Evolutionary conservation across 768 basidiomycete species (phyloP).

Genomic region (Mycena chlorophos): DNA sequence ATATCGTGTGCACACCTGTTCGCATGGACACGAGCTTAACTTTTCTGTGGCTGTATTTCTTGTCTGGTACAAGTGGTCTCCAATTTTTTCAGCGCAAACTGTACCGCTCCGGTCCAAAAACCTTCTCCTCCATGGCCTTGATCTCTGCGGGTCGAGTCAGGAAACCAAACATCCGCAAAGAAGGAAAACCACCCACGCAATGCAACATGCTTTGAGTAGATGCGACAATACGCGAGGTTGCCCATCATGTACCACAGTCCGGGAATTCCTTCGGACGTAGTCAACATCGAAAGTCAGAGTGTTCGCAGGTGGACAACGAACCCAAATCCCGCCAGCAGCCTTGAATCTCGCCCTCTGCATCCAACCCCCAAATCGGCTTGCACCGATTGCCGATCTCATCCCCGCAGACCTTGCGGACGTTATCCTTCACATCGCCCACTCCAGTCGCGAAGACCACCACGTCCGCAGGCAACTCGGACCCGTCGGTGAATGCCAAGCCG

Average conservation of each 20-base stretch:
- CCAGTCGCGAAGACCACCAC: constrained; percentile 64
- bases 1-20: no score
- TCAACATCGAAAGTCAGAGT: not conserved
- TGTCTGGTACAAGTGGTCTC: no score
- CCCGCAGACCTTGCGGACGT: constrained; percentile 47
- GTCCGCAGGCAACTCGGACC: constrained; percentile 48
- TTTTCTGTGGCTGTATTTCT: no score
- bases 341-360: constrained; percentile 62
- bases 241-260: constrained; percentile 65
- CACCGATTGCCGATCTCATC: constrained; percentile 45
- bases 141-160: no score
- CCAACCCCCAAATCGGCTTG: constrained; percentile 63
- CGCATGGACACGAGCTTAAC: no score
- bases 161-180: not conserved
- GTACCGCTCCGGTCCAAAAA: no score
- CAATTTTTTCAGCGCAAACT: no score
- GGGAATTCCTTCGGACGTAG: constrained; percentile 26
- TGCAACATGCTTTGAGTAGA: constrained; percentile 63
- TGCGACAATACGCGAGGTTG: constrained; percentile 59
- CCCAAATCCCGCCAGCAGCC: constrained; percentile 54
- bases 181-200: constrained; percentile 48
- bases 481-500: constrained; percentile 52
- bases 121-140: no score
- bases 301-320: not conserved
- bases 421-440: constrained; percentile 43